Evolutionary conservation across 1,284 basidiomycete species (phyloP).

Genomic region (Mycena sp.): DNA sequence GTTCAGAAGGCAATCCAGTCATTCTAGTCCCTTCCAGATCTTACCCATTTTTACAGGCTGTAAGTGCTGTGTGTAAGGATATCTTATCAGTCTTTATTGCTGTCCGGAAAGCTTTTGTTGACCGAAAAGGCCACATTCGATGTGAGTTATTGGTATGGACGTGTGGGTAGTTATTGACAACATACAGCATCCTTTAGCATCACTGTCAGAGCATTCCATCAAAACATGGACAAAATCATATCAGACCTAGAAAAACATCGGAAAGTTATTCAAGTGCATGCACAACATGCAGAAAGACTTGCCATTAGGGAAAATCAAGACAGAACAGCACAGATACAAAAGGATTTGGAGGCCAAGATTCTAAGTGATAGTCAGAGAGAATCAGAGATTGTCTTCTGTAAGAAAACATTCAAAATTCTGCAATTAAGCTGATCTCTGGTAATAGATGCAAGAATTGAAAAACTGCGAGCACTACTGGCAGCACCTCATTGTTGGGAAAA

Average conservation of each 20-base stretch:
- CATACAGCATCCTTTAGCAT: background rate
- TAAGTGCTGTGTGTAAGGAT: slow-evolving; percentile 13
- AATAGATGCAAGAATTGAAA: slow-evolving; percentile 16
- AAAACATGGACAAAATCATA: slow-evolving; percentile 10
- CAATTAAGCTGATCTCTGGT: background rate
- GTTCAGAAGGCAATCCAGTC: slow-evolving; percentile 6
- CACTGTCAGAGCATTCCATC: background rate
- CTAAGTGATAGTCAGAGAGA: slow-evolving; percentile 14
- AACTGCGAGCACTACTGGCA: slow-evolving; percentile 17
- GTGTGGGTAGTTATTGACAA: background rate
- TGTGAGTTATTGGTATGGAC: background rate
- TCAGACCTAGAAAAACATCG: slow-evolving; percentile 18
- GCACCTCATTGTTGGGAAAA: slow-evolving; percentile 25
- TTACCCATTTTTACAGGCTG: slow-evolving; percentile 1
- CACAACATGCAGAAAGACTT: slow-evolving; percentile 18
- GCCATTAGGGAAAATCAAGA: slow-evolving; percentile 8
- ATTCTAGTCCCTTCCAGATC: background rate
- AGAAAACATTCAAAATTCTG: background rate
- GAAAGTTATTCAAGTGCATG: slow-evolving; percentile 8
- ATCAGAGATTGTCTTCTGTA: slow-evolving; percentile 16
- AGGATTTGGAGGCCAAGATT: slow-evolving; percentile 1
- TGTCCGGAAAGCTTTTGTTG: background rate
- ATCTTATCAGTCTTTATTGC: slow-evolving; percentile 17
- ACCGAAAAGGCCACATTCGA: background rate
- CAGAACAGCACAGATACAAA: background rate